phyloP scores from a whole-genome alignment of 257 asterid genomes.

The Hygrophila difformis region DNA sequence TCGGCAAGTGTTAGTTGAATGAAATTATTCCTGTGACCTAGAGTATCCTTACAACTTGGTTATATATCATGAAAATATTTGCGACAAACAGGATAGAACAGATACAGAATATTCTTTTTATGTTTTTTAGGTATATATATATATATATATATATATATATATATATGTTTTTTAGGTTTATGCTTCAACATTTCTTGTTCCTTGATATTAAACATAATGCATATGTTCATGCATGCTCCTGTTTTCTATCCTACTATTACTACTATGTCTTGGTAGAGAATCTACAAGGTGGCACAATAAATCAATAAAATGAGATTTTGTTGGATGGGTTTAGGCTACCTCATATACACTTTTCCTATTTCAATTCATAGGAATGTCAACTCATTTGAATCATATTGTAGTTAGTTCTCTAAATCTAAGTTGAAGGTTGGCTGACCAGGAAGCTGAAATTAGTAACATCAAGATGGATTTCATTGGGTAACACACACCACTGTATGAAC shows the following conservation, averaged over 20 bases:
- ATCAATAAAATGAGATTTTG: too few species aligned
- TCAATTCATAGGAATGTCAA: background rate
- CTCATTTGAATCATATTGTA: background rate
- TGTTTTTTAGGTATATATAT: too few species aligned
- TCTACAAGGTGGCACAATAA: background rate
- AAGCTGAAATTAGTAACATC: too few species aligned
- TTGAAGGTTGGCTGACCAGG: background rate
- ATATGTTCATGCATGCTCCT: background rate
- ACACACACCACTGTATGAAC: background rate
- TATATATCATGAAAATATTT: background rate
- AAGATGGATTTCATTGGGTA: background rate
- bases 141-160: background rate
- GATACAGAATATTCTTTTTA: background rate
- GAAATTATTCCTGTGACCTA: background rate
- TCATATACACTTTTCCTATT: too few species aligned
- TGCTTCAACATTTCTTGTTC: background rate
- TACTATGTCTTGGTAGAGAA: background rate
- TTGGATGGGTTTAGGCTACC: too few species aligned
- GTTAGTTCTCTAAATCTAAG: background rate
- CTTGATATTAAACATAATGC: background rate
- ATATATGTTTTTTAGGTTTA: background rate
- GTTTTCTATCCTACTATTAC: background rate
- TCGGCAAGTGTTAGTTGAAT: background rate
- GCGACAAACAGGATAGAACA: background rate
- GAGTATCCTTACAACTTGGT: background rate